Percentiles rank a stretch among this genome's conserved stretches.
These are phyloP conservation scores for Vigna nakashimae DNA, from an alignment of 306 rosid species.

Conservation along the genomic window DNA sequence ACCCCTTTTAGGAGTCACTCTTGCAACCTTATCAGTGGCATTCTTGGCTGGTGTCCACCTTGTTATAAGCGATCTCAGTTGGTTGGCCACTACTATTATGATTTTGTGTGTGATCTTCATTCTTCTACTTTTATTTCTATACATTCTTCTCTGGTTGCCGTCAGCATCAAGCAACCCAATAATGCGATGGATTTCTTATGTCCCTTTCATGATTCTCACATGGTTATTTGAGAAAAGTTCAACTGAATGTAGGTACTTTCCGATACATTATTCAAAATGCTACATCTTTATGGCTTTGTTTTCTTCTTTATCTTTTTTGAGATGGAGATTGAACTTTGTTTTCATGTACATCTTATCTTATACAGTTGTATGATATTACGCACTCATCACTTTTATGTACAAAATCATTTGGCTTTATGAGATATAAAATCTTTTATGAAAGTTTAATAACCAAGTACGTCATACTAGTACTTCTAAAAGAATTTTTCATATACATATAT, in stretches of 20 bases:
- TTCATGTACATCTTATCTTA: not conserved
- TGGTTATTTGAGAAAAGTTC: not conserved
- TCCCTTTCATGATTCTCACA: not conserved
- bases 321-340: not conserved
- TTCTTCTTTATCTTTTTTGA: not conserved
- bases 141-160: slow-evolving; percentile 13
- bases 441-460: too few relatives aligned
- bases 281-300: too few relatives aligned
- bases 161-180: not conserved
- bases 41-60: slow-evolving; percentile 47
- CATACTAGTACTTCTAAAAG: too few relatives aligned
- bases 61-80: slow-evolving; percentile 12
- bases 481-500: too few relatives aligned
- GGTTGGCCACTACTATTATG: slow-evolving; percentile 26
- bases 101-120: not conserved
- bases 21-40: slow-evolving; percentile 37
- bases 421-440: too few relatives aligned
- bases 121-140: not conserved
- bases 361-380: not conserved
- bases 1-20: slow-evolving; percentile 43
- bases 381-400: not conserved
- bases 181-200: not conserved
- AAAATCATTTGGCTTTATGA: too few relatives aligned
- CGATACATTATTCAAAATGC: not conserved
- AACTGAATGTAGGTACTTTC: not conserved